A percentile compares a stretch with the other conserved stretches of the same genome.
These are phyloP conservation scores for Melampsora larici-populina DNA, from an alignment of 1,284 basidiomycete genomes.

Conservation along the genomic window DNA sequence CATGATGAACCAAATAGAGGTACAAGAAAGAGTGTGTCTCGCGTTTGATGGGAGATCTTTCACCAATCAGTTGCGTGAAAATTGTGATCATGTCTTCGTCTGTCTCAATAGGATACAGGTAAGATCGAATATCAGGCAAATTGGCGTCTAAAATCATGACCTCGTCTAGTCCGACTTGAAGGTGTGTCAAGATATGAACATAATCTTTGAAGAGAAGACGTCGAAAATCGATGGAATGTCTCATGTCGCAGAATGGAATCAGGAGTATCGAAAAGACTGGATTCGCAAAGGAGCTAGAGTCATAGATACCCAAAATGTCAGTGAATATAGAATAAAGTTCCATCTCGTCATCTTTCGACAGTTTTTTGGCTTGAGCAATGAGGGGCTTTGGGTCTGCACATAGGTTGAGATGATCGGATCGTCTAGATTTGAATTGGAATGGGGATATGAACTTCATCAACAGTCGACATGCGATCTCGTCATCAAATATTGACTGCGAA, in stretches of 20 bases:
- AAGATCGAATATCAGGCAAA: not conserved
- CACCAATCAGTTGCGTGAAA: conserved; percentile 15
- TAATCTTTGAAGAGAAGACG: conserved; percentile 25
- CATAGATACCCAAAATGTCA: conserved; percentile 31
- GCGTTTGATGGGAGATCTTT: not conserved
- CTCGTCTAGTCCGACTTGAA: conserved; percentile 3
- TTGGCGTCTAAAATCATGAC: not conserved
- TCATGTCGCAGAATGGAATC: conserved; percentile 38
- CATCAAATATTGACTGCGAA: conserved; percentile 31
- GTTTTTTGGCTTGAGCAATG: not conserved
- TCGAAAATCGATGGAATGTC: conserved; percentile 20
- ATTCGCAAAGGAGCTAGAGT: conserved; percentile 21
- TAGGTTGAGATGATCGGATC: not conserved
- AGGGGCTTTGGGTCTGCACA: not conserved
- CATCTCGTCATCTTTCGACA: not conserved
- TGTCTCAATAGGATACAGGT: conserved; percentile 22
- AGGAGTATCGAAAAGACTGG: conserved; percentile 17
- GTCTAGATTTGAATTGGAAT: conserved; percentile 2
- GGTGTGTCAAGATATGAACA: conserved; percentile 21
- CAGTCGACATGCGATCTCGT: conserved; percentile 13
- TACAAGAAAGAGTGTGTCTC: conserved; percentile 15
- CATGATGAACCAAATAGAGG: conserved; percentile 32
- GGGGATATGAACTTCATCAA: conserved; percentile 26
- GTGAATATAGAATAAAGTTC: conserved; percentile 31
- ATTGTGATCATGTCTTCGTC: conserved; percentile 19